phyloP scores from a whole-genome alignment of 352 stramenopile species.

The Peronospora belbahrii region DNA sequence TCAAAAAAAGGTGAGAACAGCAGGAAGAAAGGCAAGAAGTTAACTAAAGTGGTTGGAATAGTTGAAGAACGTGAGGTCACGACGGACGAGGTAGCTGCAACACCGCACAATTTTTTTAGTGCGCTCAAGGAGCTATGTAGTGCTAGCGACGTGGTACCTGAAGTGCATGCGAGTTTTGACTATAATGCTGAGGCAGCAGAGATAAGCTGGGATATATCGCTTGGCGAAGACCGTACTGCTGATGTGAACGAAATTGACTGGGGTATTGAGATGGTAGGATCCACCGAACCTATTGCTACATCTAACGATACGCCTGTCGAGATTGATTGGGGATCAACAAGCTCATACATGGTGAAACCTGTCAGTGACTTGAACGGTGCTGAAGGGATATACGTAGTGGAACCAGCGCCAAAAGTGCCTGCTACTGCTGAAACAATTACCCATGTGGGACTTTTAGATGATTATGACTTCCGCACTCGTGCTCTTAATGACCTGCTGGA shows the following conservation, averaged over 20 bases:
- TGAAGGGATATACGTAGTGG: conserved; percentile 3
- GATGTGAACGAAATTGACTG: conserved; percentile 48
- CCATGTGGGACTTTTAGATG: conserved; percentile 43
- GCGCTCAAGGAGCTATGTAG: conserved; percentile 43
- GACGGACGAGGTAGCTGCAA: conserved; percentile 26
- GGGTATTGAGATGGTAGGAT: conserved; percentile 44
- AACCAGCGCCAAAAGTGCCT: conserved; percentile 4
- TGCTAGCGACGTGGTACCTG: conserved; percentile 32
- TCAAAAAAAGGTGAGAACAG: conserved; percentile 45
- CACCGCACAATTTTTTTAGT: conserved; percentile 45
- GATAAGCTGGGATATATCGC: conserved; percentile 70
- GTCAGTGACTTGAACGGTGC: conserved; percentile 4
- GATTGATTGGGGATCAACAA: conserved; percentile 77
- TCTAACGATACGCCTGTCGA: conserved; percentile 34
- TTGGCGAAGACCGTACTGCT: conserved; percentile 29
- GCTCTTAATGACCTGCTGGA: conserved; percentile 74
- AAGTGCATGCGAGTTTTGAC: conserved; percentile 20
- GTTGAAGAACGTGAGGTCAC: conserved; percentile 8
- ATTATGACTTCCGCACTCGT: conserved; percentile 49
- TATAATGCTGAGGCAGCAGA: conserved; percentile 51
- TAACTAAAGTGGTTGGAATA: conserved; percentile 1
- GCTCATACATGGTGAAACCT: conserved; percentile 28
- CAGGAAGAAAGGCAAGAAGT: conserved; percentile 26
- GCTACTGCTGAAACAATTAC: conserved; percentile 15
- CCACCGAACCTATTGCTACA: conserved; percentile 11